These are phyloP conservation scores for Leccinum variicolor DNA, from an alignment of 768 basidiomycete genomes.

Conservation along the genomic window DNA sequence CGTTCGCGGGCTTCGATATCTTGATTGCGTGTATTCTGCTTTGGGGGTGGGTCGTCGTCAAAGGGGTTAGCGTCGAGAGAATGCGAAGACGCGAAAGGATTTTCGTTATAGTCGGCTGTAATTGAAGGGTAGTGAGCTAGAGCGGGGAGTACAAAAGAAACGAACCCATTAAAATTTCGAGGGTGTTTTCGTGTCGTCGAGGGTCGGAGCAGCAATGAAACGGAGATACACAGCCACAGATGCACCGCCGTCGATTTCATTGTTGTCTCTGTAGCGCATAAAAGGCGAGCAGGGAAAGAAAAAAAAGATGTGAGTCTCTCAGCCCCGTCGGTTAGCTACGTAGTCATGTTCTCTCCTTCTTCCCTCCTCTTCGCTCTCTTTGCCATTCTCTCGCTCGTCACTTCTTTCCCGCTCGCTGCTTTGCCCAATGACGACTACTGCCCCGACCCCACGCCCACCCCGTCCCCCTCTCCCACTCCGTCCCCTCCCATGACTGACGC, in stretches of 20 bases:
- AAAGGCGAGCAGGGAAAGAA: neutral
- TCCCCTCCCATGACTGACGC: neutral
- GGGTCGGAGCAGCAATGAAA: neutral
- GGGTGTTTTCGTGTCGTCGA: neutral
- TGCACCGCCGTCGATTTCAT: neutral
- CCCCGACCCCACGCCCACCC: neutral
- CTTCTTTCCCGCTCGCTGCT: conserved; percentile 31
- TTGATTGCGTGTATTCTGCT: conserved; percentile 46
- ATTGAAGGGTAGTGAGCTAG: neutral
- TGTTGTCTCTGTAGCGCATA: neutral
- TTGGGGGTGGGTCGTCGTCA: conserved; percentile 65
- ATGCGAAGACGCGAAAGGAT: conserved; percentile 82
- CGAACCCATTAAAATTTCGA: conserved; percentile 26
- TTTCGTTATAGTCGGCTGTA: conserved; percentile 44
- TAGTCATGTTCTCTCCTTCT: conserved; percentile 32
- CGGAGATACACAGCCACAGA: conserved; percentile 1
- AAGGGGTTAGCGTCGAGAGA: conserved; percentile 89
- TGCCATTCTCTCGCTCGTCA: conserved; percentile 60
- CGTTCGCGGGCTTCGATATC: conserved; percentile 76
- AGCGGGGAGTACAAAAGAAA: neutral
- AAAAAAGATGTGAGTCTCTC: neutral
- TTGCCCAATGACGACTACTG: neutral
- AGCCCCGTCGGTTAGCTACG: neutral
- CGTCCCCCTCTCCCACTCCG: neutral
- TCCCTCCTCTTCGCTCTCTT: conserved; percentile 40